Evolutionary conservation across 495 filamentous ascomycete genomes (phyloP), one percentile per base, ranked within the genome.

Genomic region (Copromyces sp.): DNA sequence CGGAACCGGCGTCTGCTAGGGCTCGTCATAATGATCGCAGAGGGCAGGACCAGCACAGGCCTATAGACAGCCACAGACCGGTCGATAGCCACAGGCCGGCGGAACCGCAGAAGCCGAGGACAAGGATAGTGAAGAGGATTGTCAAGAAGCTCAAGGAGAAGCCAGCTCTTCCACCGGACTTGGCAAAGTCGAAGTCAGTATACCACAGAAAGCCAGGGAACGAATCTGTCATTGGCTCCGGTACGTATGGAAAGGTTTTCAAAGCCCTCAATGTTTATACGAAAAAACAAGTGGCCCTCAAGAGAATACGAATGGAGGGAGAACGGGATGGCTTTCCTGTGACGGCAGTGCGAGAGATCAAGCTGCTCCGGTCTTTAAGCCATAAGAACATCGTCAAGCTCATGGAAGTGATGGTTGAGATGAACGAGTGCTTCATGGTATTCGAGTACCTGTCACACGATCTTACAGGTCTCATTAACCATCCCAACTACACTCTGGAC

Each of bases 381-480:
- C 94, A 97, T 77, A 85, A 88, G 68, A 98, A 98, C 75, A 90
- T 99, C 42, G 94, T 99, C 74, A 90, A 91, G 68, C 82, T 95
- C 35, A 87, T 90, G 72, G 96, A 99, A 82, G 95, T 98, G 77
- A 98, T 99, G 95, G 95, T 98, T 17, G 96, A 99, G 82, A 90
- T 90, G 75, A 98, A 98, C 78, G 95, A 98, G 80, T 99, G 96
- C 81, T 98, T 95, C 83, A 99, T 99, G 96, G 96, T 99, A 9
- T 99, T 99, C 74, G 96, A 99, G 79, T 99, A 99, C 79, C 89
- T 98, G 38, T 95, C 95, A 20, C 96, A 99, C 79, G 96, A 99
- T 65, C 75, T 86, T 71, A 86, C 84, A 6, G 87, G 87, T 20
- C 79, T 89, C 45, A 90, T 99, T 73, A 98, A 98, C 76, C 96